Base-by-base conservation (phyloP, 352 stramenopile species). In the Phytophthora rubi region DNA sequence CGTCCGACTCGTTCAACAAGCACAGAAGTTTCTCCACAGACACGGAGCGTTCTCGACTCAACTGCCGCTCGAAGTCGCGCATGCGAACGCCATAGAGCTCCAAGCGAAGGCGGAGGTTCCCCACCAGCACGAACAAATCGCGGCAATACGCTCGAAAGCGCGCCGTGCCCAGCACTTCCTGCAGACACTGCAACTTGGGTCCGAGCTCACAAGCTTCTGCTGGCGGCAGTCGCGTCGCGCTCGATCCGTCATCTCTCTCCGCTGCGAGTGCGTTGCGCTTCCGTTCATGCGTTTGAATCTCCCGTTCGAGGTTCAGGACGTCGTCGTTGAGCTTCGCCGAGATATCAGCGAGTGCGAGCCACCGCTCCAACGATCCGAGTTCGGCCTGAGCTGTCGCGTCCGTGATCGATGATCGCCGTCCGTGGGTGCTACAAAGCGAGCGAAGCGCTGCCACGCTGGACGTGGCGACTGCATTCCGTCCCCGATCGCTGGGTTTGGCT, bases 101-200 rank as follows among this genome's bases (percentile, higher is more conserved):
- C 16, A 76, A 67, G 2, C 59, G 70, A 8, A 62, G 48, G 10
- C 82, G 72, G 2, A 92, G 57, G n/a, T 53, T 60, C 23, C 77
- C 64, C 0, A 85, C 56, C 53, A 91, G 68, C 0, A 44, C 8
- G 51, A 82, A 77, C 26, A 92, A 51, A 45, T 92, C 82, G 4
- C 47, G 26, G 0, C 72, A 71, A 62, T 91, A 92, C 3, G 62
- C 56, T 28, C 64, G 64, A 45, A 91, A 89, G 13, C 75, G 71
- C 3, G 53, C 16, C 13, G 23, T 47, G 0, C 85, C 85, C 1
- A 92, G 64, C n/a, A 92, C 74, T 53, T 86, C 80, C n/a, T 77
- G 59, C 5, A 92, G 55, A 48, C 80, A 81, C 12, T 82, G 81
- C 16, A 86, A 47, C 49, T 89, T 88, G 0, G 81, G 68, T 12